phyloP scores from a whole-genome alignment of 2,329 filamentous ascomycete genomes.

The Ambrosiella cleistominuta region DNA sequence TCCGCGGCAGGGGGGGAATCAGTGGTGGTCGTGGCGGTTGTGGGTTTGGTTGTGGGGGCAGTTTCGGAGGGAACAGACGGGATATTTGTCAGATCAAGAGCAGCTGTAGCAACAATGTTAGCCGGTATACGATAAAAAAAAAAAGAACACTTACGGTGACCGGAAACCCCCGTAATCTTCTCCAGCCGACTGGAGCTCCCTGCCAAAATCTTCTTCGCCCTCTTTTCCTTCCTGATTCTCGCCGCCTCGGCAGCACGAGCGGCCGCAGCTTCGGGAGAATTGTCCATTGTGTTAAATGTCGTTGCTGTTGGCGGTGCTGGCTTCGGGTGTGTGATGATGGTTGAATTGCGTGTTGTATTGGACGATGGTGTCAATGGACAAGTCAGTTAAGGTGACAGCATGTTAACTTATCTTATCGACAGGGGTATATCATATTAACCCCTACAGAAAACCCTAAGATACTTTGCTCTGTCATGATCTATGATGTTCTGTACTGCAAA shows the following conservation, averaged over 20 bases:
- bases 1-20: slow-evolving; percentile 28
- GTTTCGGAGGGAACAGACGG: neutral
- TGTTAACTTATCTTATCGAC: too few species aligned
- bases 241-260: slow-evolving; percentile 45
- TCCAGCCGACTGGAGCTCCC: slow-evolving; percentile 53
- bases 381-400: too few species aligned
- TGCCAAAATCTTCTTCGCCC: slow-evolving; percentile 61
- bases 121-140: neutral
- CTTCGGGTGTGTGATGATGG: slow-evolving; percentile 1
- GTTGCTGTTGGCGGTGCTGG: slow-evolving; percentile 1
- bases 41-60: slow-evolving; percentile 14
- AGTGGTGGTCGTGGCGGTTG: slow-evolving; percentile 14
- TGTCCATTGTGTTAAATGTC: neutral
- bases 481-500: neutral
- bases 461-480: neutral
- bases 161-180: slow-evolving; percentile 45
- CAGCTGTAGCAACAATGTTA: neutral
- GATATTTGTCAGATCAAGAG: neutral
- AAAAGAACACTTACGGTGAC: slow-evolving; percentile 6
- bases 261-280: slow-evolving; percentile 28
- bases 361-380: too few species aligned
- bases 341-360: too few species aligned
- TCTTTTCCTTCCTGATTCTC: slow-evolving; percentile 58
- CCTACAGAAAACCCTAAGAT: neutral
- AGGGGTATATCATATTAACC: too few species aligned